Evolutionary conservation across 2,329 filamentous ascomycete genomes (phyloP).

Genomic region (Xylariaceae sp.): DNA sequence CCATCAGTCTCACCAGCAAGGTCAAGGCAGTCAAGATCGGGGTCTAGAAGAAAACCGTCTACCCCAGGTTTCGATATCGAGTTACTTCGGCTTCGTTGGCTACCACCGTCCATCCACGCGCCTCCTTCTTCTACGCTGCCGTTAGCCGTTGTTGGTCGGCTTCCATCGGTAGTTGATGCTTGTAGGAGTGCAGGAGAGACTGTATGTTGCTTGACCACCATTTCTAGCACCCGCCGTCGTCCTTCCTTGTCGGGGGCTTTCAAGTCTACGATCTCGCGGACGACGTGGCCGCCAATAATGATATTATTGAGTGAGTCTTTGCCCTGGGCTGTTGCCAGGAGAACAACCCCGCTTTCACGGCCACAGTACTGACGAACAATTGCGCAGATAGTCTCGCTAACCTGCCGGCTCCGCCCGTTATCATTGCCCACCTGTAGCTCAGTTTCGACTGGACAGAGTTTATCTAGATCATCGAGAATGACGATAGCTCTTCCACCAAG

Average conservation of each 20-base stretch:
- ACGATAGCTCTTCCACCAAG: conserved; percentile 84
- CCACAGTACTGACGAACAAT: conserved; percentile 85
- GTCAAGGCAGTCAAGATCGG: conserved; percentile 86
- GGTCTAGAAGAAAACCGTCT: conserved; percentile 74
- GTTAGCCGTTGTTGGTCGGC: conserved; percentile 63
- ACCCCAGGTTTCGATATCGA: conserved; percentile 43
- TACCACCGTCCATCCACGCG: conserved; percentile 79
- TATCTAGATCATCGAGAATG: conserved; percentile 90
- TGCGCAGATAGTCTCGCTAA: conserved; percentile 86
- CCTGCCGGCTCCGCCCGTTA: conserved; percentile 88
- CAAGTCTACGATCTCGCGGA: conserved; percentile 86
- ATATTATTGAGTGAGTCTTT: conserved; percentile 93
- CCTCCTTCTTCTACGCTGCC: conserved; percentile 60
- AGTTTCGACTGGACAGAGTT: conserved; percentile 89
- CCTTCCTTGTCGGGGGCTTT: conserved; percentile 94
- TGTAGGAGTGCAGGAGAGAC: conserved; percentile 46
- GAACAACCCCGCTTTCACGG: conserved; percentile 77
- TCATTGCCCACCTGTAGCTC: conserved; percentile 93
- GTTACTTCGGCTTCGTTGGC: conserved; percentile 55
- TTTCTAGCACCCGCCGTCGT: conserved; percentile 81
- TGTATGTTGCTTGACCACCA: conserved; percentile 67
- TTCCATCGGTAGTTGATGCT: conserved; percentile 49
- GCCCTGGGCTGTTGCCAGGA: conserved; percentile 88
- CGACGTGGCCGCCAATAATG: conserved; percentile 87
- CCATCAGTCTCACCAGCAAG: conserved; percentile 93